Base-by-base conservation (phyloP, 352 stramenopile genomes). In the Globisporangium okanoganense region DNA sequence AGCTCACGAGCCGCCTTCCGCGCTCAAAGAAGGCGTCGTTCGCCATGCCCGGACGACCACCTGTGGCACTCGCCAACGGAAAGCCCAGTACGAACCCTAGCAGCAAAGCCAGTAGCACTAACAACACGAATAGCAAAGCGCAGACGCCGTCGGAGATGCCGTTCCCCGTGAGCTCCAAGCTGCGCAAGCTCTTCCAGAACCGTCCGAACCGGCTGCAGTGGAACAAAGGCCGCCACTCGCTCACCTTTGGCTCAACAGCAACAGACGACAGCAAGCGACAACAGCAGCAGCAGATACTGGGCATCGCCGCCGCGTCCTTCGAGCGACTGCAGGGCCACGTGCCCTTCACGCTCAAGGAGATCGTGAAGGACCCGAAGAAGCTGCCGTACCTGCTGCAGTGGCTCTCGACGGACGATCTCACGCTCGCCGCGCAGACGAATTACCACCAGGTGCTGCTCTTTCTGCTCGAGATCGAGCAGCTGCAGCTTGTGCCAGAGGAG, bases 401-500 rank as follows among this genome's bases (percentile, higher is more conserved):
- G 79, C 79, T 95, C 24, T 89, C 78, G 1, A 65, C 68, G 2
- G 78, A 90, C 59, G 63, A 78, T 29, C 38, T 71, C 33, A 70
- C 70, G 22, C 50, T 66, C 2, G 66, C 56, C 2, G 64, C 72
- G 29, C 57, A 75, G 53, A 77, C 68, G 13, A 79, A 88, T 54
- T 94, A 90, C 62, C 84, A 93, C 55, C 81, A 94, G n/a, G 84
- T 94, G 31, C 56, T 95, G 61, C 75, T 94, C 1, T 95, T 92
- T 56, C 69, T 95, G 20, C 76, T 94, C 29, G 86, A 93, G 65
- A 82, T 92, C 25, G 84, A 93, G 60, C 84, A 94, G 61, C 66
- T 93, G 29, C 79, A 87, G 65, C 83, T 85, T 22, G 78, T 91
- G 40, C 67, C 82, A 13, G 72, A 88, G 33, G 70, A 77, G 40